Percentiles rank a stretch among this genome's conserved stretches.
Conservation (phyloP, 2,329 filamentous ascomycete genomes). For the Epichloe festucae region DNA sequence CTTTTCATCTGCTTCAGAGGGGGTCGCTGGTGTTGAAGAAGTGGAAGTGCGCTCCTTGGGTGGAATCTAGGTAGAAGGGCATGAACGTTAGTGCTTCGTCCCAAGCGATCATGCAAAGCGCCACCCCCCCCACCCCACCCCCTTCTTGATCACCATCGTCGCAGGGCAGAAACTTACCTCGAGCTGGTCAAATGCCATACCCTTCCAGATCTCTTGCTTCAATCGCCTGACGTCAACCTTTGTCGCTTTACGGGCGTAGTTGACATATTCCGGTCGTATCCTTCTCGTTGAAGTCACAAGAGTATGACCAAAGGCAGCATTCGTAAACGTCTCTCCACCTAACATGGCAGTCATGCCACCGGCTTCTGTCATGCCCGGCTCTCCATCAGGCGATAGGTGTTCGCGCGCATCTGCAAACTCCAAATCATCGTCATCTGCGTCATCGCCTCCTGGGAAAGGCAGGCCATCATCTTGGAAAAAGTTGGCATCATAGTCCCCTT, state of each 20-base stretch:
- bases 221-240: conserved; percentile 57
- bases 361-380: conserved; percentile 30
- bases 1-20: conserved; percentile 19
- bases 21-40: conserved; percentile 7
- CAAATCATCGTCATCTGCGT: conserved; percentile 52
- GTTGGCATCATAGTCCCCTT: conserved; percentile 87
- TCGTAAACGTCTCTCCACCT: conserved; percentile 35
- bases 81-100: neutral
- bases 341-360: conserved; percentile 38
- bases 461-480: conserved; percentile 89
- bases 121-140: no score
- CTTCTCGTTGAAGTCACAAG: conserved; percentile 52
- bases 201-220: conserved; percentile 60
- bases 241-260: conserved; percentile 57
- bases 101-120: neutral
- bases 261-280: conserved; percentile 53
- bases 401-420: conserved; percentile 74
- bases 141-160: neutral
- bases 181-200: conserved; percentile 43
- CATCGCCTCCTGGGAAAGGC: conserved; percentile 48
- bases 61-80: conserved; percentile 7
- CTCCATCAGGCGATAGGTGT: conserved; percentile 57
- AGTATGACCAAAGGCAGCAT: conserved; percentile 48
- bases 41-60: neutral
- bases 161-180: conserved; percentile 28